These are phyloP conservation scores for Paecilomyces sp. DNA, from an alignment of 2,329 filamentous ascomycete genomes.

Conservation along the genomic window DNA sequence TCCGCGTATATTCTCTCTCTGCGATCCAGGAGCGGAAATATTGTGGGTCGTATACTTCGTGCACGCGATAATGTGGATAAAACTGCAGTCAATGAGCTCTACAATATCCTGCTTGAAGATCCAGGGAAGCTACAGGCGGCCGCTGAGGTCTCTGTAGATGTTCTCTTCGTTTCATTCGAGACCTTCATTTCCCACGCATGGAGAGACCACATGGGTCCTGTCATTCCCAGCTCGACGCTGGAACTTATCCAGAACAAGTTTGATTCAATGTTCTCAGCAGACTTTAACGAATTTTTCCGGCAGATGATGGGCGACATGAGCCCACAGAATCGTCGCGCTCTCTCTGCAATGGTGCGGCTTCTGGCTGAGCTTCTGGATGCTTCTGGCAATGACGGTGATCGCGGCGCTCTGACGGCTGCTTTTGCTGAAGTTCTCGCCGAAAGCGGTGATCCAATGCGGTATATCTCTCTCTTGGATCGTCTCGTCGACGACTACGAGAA, in stretches of 20 bases:
- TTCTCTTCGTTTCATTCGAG: constrained; percentile 86
- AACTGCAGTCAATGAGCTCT: constrained; percentile 77
- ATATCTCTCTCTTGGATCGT: constrained; percentile 81
- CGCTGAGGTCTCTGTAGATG: constrained; percentile 69
- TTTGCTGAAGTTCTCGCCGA: constrained; percentile 82
- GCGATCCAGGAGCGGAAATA: constrained; percentile 78
- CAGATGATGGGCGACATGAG: constrained; percentile 45
- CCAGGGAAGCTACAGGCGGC: constrained; percentile 70
- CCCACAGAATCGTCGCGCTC: constrained; percentile 63
- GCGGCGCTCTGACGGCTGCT: constrained; percentile 77
- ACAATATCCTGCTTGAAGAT: constrained; percentile 79
- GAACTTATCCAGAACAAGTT: constrained; percentile 60
- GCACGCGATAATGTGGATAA: constrained; percentile 66
- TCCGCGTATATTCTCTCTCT: constrained; percentile 75
- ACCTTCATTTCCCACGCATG: constrained; percentile 86
- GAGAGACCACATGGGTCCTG: constrained; percentile 78
- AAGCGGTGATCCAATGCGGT: constrained; percentile 69
- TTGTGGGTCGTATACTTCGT: constrained; percentile 69
- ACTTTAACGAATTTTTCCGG: constrained; percentile 52
- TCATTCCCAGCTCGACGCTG: constrained; percentile 66
- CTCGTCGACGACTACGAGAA: constrained; percentile 83
- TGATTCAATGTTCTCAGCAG: constrained; percentile 33
- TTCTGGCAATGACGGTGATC: constrained; percentile 83
- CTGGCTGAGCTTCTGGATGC: constrained; percentile 82
- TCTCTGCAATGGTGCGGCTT: constrained; percentile 76